Evolutionary conservation across 2,329 filamentous ascomycete species (phyloP).

Genomic region (Alternaria solani): DNA sequence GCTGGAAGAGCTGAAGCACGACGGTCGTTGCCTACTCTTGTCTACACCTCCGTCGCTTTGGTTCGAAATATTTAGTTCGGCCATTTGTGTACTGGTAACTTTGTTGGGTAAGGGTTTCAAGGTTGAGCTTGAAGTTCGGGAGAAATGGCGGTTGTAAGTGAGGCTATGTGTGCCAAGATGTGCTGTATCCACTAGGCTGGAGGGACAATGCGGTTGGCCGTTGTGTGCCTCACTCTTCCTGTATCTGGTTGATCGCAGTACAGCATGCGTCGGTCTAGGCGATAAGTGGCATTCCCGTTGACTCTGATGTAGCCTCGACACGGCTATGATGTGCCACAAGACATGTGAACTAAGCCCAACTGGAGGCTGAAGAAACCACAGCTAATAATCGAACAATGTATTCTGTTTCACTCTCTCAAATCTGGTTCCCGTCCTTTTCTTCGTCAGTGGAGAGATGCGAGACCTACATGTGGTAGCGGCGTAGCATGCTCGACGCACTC

Average conservation of each 20-base stretch:
- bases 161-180: not conserved
- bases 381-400: not conserved
- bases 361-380: not conserved
- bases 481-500: conserved; percentile 2
- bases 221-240: not conserved
- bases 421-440: not conserved
- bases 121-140: not conserved
- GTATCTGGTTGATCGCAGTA: not conserved
- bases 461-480: conserved; percentile 3
- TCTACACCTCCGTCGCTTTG: not conserved
- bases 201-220: not conserved
- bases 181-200: not conserved
- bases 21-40: not conserved
- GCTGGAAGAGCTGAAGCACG: not conserved
- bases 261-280: not conserved
- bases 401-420: not conserved
- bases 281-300: not conserved
- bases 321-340: not conserved
- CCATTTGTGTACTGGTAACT: not conserved
- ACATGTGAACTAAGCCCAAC: not conserved
- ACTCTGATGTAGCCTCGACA: not conserved
- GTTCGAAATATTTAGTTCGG: not conserved
- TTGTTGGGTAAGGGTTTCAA: not conserved
- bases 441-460: not conserved
- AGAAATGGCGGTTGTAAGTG: not conserved